phyloP scores from a whole-genome alignment of 73 alveolate species.

The Paramecium pentaurelia region DNA sequence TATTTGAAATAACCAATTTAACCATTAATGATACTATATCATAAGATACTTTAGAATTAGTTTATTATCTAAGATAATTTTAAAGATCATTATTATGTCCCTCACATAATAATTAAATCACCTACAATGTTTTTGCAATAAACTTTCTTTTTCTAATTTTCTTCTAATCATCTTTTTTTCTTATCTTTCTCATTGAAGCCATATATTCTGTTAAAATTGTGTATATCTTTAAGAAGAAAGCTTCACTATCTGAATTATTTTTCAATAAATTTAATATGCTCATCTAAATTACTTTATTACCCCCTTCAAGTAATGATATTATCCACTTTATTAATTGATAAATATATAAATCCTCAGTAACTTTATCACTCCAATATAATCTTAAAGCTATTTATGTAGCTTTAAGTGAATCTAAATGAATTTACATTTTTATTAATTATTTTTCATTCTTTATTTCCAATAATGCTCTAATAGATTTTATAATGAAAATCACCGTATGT shows the following conservation, averaged over 20 bases:
- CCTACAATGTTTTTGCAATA: constrained; percentile 13
- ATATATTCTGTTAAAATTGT: constrained; percentile 2
- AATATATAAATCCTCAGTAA: neutral
- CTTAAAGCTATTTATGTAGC: neutral
- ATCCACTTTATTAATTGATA: constrained; percentile 35
- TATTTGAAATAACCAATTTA: constrained; percentile 41
- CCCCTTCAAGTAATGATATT: constrained; percentile 31
- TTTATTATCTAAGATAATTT: constrained; percentile 43
- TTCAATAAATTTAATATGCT: constrained; percentile 21
- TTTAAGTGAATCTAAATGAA: constrained; percentile 9
- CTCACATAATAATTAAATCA: constrained; percentile 51
- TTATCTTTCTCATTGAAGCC: neutral
- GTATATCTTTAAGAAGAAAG: constrained; percentile 35
- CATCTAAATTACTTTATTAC: constrained; percentile 37
- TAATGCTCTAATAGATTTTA: neutral
- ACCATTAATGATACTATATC: constrained; percentile 42
- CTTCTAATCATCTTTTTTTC: neutral
- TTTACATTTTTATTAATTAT: neutral
- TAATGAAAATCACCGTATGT: neutral
- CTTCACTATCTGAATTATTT: constrained; percentile 31
- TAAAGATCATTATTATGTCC: constrained; percentile 51
- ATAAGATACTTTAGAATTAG: constrained; percentile 43
- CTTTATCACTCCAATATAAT: constrained; percentile 24
- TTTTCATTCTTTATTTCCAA: neutral
- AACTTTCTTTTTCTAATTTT: neutral